Base-by-base conservation (phyloP, 352 stramenopile genomes). In the Pythium phragmitis region DNA sequence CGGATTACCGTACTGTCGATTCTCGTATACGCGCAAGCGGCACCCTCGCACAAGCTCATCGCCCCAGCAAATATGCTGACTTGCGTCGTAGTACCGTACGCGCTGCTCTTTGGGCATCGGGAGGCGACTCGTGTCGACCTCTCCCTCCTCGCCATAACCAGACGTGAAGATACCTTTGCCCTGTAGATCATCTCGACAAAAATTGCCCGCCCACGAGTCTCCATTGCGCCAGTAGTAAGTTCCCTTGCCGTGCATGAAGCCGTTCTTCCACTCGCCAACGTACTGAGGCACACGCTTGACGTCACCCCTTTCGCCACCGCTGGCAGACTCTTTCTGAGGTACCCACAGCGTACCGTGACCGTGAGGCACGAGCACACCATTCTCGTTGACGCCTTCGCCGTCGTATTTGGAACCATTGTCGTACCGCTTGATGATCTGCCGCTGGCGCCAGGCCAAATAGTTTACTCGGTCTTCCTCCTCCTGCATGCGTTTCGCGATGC, bases 361-460 rank as follows among this genome's bases (percentile, higher is more conserved):
- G 28, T 89, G 77, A 2, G 82, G 79, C 21, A 87, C 63, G 12
- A 77, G 9, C 28, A 89, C 79, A 16, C 63, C 65, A 49, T 79
- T 66, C 7, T 70, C 56, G 12, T 62, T 65, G 49, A 84, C 51
- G 37, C 79, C 79, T 60, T 88, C 79, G 7, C 82, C 82, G 21
- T 89, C 79, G 55, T 89, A 91, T 67, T 91, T 91, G 57, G 65
- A 78, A 59, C 82, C 79, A 46, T 91, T 75, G 16, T 83, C 69
- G 19, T 79, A 87, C n/a, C 77, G 75, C 48, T 79, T 87, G 21
- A 87, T 69, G 37, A 88, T 84, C 63, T 88, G 77, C 21, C 79
- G 69, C 14, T 52, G 57, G 48, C 62, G 67, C 79, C 79, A 87
- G 2, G 63, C 69, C 13, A 80, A 62, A 17, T 75, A 57, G 0